Base-by-base conservation (phyloP, 192 early-diverging fungal genomes). In the Coemansia sp. region DNA sequence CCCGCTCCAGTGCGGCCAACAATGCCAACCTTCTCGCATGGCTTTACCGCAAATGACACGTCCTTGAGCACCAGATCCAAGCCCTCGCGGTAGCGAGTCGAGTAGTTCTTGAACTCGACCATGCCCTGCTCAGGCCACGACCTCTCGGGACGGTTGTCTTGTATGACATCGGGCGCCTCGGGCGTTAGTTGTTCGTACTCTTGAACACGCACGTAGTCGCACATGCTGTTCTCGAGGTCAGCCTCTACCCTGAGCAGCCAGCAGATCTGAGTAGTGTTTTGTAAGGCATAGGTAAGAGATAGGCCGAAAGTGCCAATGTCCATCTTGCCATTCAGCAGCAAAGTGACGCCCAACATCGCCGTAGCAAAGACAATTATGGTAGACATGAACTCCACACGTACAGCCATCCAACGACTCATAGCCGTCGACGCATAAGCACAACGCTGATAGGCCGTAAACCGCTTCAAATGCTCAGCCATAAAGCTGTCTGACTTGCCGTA, bases 181-280 rank as follows among this genome's bases (percentile, higher is more conserved):
- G 84, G 81, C 7, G 86, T 83, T 20, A 95, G 79, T 16, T 93
- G 89, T 57, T 87, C 85, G 65, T 95, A 96, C 77, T 96, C 93
- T 36, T 88, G 86, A 61, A 90, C 83, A 37, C 93, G 87, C 69
- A 94, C 92, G 9, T 93, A 90, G 10, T 90, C 86, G 4, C 89
- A 87, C 64, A 91, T 77, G 26, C 86, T 79, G 35, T 83, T 84
- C 59, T 94, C 94, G 42, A 97, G 90, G 66, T 97, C 94, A 55
- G 91, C 92, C 53, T 87, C 92, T 62, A 90, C 88, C 21, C 94
- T 85, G 13, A 96, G 88, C 79, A 91, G 87, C 94, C 91, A 95
- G 69, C 92, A 94, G 37, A 96, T 68, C 34, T 91, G 88, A 66
- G 93, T 88, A 6, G 94, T 93, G 39, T 93, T 86, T 28, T 83